Evolutionary conservation across 1,139 yeast genomes (phyloP).

Genomic region (Pichia terricola): DNA sequence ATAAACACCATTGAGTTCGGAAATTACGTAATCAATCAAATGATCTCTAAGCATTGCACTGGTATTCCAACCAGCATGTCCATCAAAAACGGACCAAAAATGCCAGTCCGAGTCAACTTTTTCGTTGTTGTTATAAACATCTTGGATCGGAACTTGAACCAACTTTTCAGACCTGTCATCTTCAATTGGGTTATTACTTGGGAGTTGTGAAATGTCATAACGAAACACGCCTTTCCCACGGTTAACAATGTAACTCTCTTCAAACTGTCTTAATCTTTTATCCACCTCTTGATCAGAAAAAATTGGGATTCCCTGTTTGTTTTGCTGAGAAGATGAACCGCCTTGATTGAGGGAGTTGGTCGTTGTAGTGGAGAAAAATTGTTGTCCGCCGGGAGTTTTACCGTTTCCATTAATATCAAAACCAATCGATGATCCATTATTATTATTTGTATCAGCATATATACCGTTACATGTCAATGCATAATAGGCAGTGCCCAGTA

Average conservation of each 20-base stretch:
- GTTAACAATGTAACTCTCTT: constrained; percentile 72
- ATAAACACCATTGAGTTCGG: constrained; percentile 63
- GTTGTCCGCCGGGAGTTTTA: constrained; percentile 10
- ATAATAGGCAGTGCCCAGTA: constrained; percentile 28
- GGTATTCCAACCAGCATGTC: constrained; percentile 96
- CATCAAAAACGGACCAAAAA: constrained; percentile 94
- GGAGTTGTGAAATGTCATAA: constrained; percentile 81
- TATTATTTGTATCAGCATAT: constrained; percentile 15
- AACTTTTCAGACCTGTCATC: constrained; percentile 87
- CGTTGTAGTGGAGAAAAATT: constrained; percentile 34
- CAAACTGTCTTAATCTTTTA: constrained; percentile 55
- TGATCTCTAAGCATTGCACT: constrained; percentile 74
- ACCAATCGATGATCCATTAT: not conserved
- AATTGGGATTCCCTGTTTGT: constrained; percentile 26
- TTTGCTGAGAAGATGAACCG: constrained; percentile 33
- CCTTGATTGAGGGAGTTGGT: constrained; percentile 31
- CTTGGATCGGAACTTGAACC: constrained; percentile 66
- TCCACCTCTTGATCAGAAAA: constrained; percentile 72
- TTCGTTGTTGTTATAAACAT: constrained; percentile 39
- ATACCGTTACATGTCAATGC: constrained; percentile 25
- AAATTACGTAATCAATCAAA: constrained; percentile 65
- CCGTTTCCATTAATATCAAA: not conserved
- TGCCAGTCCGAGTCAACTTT: constrained; percentile 72
- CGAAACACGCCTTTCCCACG: constrained; percentile 89
- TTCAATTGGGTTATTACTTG: constrained; percentile 90